A percentile compares a stretch with the other conserved stretches of the same genome.
Conservation (phyloP, 2,329 filamentous ascomycete genomes). For the Blastomyces percursus region DNA sequence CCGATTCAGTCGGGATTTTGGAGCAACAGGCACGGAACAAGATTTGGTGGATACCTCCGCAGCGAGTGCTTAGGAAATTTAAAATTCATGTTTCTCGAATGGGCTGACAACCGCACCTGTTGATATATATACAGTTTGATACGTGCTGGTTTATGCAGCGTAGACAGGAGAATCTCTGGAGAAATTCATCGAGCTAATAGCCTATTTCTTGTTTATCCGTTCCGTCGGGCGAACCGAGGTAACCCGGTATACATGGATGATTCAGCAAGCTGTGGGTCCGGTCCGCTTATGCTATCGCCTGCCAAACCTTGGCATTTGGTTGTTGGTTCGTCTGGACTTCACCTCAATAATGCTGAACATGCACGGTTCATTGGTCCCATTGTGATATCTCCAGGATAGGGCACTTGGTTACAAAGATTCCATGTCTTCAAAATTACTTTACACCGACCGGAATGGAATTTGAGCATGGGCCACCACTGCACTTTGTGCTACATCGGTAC, state of each 20-base stretch:
- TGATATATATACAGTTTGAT: constrained; percentile 11
- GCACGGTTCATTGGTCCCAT: background rate
- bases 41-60: background rate
- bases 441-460: background rate
- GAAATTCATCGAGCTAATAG: background rate
- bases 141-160: constrained; percentile 36
- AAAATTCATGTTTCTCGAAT: constrained; percentile 12
- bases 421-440: background rate
- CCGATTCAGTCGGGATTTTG: background rate
- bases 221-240: constrained; percentile 4
- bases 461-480: background rate
- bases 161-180: constrained; percentile 30
- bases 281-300: background rate
- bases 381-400: background rate
- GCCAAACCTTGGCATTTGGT: background rate
- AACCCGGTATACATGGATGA: background rate
- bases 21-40: background rate
- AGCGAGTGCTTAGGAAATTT: background rate
- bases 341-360: background rate
- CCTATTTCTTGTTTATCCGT: constrained; percentile 1
- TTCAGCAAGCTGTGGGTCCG: background rate
- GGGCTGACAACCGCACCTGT: constrained; percentile 8
- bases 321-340: background rate
- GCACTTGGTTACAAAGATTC: background rate
- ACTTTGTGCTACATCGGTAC: background rate